Evolutionary conservation across 2,329 filamentous ascomycete genomes (phyloP), one percentile per base, ranked within the genome.

Genomic region (Trichoderma guizhouense): DNA sequence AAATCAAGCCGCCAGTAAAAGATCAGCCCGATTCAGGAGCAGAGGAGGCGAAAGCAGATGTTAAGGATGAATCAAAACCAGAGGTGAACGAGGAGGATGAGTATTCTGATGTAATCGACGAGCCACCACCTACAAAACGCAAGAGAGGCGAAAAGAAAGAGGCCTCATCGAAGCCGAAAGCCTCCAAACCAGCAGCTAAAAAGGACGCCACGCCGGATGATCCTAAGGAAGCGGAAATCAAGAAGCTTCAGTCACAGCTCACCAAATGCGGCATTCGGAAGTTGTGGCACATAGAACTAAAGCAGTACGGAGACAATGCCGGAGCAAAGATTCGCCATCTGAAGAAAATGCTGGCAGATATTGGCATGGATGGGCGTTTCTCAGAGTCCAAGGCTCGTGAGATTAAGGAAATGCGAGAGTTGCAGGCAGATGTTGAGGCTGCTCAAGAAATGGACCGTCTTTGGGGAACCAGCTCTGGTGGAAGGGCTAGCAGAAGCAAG

Each of bases 251-350:
- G 82, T 89, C 90, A 9, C 94, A 95, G 81, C 87, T 99, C 7
- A 83, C 91, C 60, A 97, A 98, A 81, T 99, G 95, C 78, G 95
- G 95, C 34, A 89, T 98, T 70, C 92, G 94, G 68, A 98, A 98
- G 79, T 88, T 98, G 73, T 99, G 96, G 95, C 89, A 88, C 64
- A 90, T 92, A 74, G 94, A 98, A 81, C 86, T 99, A 32, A 93
- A 93, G 79, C 85, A 90, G 69, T 94, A 89, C 77, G 87, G 87
- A 1, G 88, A 91, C 70, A 92, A 95, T 28, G 79, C 87, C 5
- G 92, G 90, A 73, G 93, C 89, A 64, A 98, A 97, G 84, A 93
- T 98, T 73, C 86, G 86, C 67, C 93, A 98, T 79, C 86, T 99
- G 8, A 93, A 90, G 79, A 83, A 83, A 12, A 92, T 97, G 91